Evolutionary conservation across 2,329 filamentous ascomycete species (phyloP), one percentile per base, ranked within the genome.

Genomic region (Cyclaneusma minus): DNA sequence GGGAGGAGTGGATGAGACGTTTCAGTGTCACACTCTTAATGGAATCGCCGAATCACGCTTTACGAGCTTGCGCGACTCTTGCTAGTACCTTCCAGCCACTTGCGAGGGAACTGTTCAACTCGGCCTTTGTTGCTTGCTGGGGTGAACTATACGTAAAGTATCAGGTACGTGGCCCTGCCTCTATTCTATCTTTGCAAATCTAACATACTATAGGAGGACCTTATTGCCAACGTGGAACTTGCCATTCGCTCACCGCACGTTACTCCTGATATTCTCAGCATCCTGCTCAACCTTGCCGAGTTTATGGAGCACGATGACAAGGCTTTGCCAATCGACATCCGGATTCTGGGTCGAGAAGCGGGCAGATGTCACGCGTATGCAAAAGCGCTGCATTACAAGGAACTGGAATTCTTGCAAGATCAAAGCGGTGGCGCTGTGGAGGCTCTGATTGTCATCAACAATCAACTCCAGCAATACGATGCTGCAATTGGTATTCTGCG

Each of bases 281-380:
- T 94, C 25, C 62, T 99, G 15, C 69, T 99, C 25, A 98, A 98
- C 44, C 64, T 99, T 26, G 89, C 89, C 13, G 89, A 99, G 48
- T 99, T 98, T 50, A 99, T 99, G 89, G 89, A 99, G 48, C 89
- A 98, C 45, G 91, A 98, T 42, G 89, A 99, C 50, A 98, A 98
- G 51, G 87, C 91, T 9, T 59, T 99, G 27, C 89, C 89, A 2
- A 98, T 99, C 35, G 91, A 99, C 46, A 94, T 99, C 36, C 67
- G 89, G 25, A 84, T 89, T 7, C 65, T 98, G 7, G 91, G 91
- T 16, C 79, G 87, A 46, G 92, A 95, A 49, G 89, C 89, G 25
- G 87, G 81, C 12, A 87, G 91, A 42, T 98, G 91, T 40, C 89
- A 99, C 51, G 91, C 89, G 4, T 98, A 92, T 47, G 89, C 89